Percentiles rank a stretch among this genome's conserved stretches.
Conservation (phyloP, 2,329 filamentous ascomycete species). For the Grosmannia huntii region DNA sequence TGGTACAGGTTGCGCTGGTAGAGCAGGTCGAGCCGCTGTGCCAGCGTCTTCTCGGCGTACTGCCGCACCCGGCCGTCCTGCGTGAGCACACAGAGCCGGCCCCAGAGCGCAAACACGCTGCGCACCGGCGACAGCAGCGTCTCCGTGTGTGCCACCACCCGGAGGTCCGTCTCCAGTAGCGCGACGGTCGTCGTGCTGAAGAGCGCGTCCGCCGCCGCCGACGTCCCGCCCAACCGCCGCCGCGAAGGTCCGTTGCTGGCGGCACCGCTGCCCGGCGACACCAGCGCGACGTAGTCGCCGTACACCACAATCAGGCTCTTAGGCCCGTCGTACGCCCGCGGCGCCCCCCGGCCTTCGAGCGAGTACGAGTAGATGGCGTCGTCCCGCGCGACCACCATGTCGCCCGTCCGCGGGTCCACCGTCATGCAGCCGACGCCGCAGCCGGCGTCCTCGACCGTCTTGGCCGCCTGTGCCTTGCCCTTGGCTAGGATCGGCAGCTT, state of each 20-base stretch:
- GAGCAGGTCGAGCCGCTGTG: conserved; percentile 83
- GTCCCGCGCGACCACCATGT: conserved; percentile 83
- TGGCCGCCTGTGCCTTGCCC: conserved; percentile 78
- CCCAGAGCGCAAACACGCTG: conserved; percentile 76
- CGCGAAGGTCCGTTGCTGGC: conserved; percentile 32
- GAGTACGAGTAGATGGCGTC: conserved; percentile 95
- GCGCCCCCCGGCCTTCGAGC: conserved; percentile 69
- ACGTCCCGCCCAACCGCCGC: conserved; percentile 58
- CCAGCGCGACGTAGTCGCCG: conserved; percentile 74
- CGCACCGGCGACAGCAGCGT: conserved; percentile 70
- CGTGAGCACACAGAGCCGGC: conserved; percentile 78
- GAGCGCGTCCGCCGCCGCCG: conserved; percentile 58
- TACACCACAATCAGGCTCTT: conserved; percentile 74
- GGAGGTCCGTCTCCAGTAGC: conserved; percentile 79
- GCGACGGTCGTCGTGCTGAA: conserved; percentile 84
- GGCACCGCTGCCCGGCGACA: conserved; percentile 56
- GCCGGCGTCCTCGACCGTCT: conserved; percentile 77
- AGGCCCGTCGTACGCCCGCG: conserved; percentile 80
- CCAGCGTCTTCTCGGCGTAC: conserved; percentile 82
- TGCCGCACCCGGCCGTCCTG: conserved; percentile 84
- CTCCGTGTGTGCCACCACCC: conserved; percentile 82
- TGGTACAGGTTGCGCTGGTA: conserved; percentile 91
- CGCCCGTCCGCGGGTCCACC: conserved; percentile 62
- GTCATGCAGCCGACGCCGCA: conserved; percentile 95
- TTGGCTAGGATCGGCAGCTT: conserved; percentile 78